A percentile compares a stretch with the other conserved stretches of the same genome.
Evolutionary conservation across 176 grass and related monocot species (phyloP).

Genomic region (Lolium multiflorum): DNA sequence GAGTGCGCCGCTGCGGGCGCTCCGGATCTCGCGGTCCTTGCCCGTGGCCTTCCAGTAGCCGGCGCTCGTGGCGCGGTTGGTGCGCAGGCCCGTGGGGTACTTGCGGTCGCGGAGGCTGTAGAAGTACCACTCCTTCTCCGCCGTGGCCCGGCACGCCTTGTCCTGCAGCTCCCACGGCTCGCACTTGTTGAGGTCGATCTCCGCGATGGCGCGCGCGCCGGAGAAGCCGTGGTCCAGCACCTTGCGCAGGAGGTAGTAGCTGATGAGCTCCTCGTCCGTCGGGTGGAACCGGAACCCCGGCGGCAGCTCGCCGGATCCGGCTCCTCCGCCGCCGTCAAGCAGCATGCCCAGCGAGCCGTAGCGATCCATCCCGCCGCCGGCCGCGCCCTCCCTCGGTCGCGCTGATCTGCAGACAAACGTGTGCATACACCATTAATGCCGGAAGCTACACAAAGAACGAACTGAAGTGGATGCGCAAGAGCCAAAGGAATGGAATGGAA

Average conservation of each 20-base stretch:
- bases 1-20: slow-evolving; percentile 54
- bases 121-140: slow-evolving; percentile 99
- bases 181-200: slow-evolving; percentile 92
- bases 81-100: slow-evolving; percentile 93
- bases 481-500: slow-evolving; percentile 55
- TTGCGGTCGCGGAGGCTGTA: slow-evolving; percentile 97
- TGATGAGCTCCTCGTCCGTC: slow-evolving; percentile 95
- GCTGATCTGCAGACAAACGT: neutral
- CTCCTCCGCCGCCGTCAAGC: slow-evolving; percentile 35
- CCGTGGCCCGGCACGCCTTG: slow-evolving; percentile 71
- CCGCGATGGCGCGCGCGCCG: slow-evolving; percentile 74
- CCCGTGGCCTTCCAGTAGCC: slow-evolving; percentile 99
- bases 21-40: slow-evolving; percentile 94
- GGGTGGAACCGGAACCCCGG: slow-evolving; percentile 96
- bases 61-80: slow-evolving; percentile 82
- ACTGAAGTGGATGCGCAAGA: neutral
- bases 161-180: slow-evolving; percentile 98
- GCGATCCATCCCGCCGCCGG: slow-evolving; percentile 41
- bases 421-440: slow-evolving; percentile 23
- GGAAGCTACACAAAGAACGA: neutral
- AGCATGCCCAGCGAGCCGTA: slow-evolving; percentile 39
- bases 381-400: neutral
- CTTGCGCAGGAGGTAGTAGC: slow-evolving; percentile 89
- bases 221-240: slow-evolving; percentile 70
- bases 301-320: slow-evolving; percentile 64